These are phyloP conservation scores for Jatropha curcas DNA, from an alignment of 345 rosid genomes.

Conservation along the genomic window DNA sequence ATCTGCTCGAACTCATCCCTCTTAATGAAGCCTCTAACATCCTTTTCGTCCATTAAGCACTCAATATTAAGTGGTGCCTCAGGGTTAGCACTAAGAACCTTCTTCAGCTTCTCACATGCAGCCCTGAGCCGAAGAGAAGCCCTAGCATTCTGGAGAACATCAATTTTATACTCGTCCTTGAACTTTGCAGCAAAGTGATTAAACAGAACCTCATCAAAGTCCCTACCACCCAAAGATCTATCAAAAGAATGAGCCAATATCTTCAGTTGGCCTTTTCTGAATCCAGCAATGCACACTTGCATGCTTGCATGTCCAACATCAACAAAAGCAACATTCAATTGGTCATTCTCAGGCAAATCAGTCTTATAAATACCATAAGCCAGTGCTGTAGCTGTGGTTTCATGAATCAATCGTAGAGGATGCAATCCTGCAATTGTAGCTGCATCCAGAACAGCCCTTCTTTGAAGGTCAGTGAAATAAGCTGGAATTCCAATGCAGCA, in stretches of 20 bases:
- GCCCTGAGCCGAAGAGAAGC: slow-evolving; percentile 85
- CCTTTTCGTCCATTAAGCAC: slow-evolving; percentile 97
- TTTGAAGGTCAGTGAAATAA: slow-evolving; percentile 85
- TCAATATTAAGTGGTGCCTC: slow-evolving; percentile 85
- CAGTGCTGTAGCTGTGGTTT: slow-evolving; percentile 92
- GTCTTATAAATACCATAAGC: slow-evolving; percentile 98
- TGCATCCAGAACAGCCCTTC: slow-evolving; percentile 93
- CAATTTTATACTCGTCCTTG: slow-evolving; percentile 88
- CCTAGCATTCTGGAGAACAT: slow-evolving; percentile 81
- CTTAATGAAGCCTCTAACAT: slow-evolving; percentile 80
- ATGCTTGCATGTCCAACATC: slow-evolving; percentile 90
- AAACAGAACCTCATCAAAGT: slow-evolving; percentile 87
- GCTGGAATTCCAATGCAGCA: slow-evolving; percentile 96
- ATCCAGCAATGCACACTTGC: slow-evolving; percentile 98
- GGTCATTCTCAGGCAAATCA: slow-evolving; percentile 85
- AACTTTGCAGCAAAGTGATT: slow-evolving; percentile 72
- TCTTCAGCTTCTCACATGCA: slow-evolving; percentile 89
- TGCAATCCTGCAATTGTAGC: slow-evolving; percentile 91
- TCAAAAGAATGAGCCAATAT: slow-evolving; percentile 79
- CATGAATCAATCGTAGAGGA: slow-evolving; percentile 83
- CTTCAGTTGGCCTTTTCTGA: slow-evolving; percentile 82
- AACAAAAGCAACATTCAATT: slow-evolving; percentile 81
- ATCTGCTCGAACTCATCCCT: slow-evolving; percentile 90
- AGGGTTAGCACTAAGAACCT: slow-evolving; percentile 93
- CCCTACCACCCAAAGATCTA: slow-evolving; percentile 86